A percentile compares a stretch with the other conserved stretches of the same genome.
Evolutionary conservation across 176 grass and related monocot genomes (phyloP).

Genomic region (Zoysia japonica): DNA sequence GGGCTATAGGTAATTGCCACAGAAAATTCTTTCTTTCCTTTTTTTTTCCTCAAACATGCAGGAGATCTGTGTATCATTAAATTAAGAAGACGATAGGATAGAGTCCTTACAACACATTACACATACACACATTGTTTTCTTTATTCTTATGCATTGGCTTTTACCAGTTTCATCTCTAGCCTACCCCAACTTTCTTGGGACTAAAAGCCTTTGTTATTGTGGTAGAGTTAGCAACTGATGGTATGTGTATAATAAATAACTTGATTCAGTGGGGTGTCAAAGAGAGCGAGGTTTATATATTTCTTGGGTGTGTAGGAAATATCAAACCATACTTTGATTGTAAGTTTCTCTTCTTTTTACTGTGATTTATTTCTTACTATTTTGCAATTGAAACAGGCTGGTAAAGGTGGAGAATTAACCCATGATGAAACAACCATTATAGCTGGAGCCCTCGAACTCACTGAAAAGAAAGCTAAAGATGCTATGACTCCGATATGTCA

Average conservation of each 20-base stretch:
- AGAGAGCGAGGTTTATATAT: background rate
- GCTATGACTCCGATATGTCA: conserved; percentile 72
- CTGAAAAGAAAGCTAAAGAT: conserved; percentile 82
- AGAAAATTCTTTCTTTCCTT: no score
- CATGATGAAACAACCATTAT: conserved; percentile 99
- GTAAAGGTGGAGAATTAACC: conserved; percentile 96
- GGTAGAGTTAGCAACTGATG: background rate
- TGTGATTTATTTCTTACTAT: conserved; percentile 17
- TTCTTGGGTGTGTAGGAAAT: background rate
- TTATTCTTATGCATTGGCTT: no score
- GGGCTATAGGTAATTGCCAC: no score
- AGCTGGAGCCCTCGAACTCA: conserved; percentile 94
- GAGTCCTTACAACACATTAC: no score
- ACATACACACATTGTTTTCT: no score
- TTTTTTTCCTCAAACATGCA: no score
- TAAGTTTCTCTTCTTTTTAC: background rate
- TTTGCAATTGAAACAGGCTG: conserved; percentile 58
- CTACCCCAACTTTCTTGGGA: no score
- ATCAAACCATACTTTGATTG: background rate
- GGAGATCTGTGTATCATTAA: no score
- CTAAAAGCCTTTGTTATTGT: no score
- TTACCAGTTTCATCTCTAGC: no score
- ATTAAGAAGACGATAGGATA: no score
- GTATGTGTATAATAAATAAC: background rate
- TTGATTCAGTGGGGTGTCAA: background rate